Evolutionary conservation across 345 rosid species (phyloP).

Genomic region (Eucalyptus sp.): DNA sequence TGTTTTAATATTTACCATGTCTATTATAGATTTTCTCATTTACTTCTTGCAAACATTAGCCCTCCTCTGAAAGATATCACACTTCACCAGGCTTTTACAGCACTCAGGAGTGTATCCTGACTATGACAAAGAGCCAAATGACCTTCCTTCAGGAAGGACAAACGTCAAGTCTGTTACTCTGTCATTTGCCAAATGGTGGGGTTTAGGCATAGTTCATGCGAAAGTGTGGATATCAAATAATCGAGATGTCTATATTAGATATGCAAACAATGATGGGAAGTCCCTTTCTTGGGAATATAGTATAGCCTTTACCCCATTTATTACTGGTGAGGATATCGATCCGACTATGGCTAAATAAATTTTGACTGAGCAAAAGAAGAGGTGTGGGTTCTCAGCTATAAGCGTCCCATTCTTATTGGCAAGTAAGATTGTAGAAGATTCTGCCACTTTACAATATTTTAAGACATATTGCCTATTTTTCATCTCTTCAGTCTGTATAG

Average conservation of each 20-base stretch:
- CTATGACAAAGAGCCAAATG: conserved; percentile 49
- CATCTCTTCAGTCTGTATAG: neutral
- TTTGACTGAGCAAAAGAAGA: neutral
- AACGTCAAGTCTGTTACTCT: conserved; percentile 59
- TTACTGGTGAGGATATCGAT: too few relatives aligned
- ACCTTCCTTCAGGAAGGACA: conserved; percentile 56
- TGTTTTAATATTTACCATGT: neutral
- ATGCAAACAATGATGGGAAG: conserved; percentile 59
- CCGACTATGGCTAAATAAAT: too few relatives aligned
- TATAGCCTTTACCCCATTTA: too few relatives aligned
- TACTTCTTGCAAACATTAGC: neutral
- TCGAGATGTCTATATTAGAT: conserved; percentile 67
- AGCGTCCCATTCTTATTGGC: accelerated
- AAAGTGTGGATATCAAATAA: conserved; percentile 82
- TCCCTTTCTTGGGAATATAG: too few relatives aligned
- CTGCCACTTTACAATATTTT: neutral
- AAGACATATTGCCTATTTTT: neutral
- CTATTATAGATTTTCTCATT: neutral
- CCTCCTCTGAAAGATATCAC: neutral
- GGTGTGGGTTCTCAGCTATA: neutral
- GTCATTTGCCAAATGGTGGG: conserved; percentile 62
- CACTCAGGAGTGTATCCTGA: conserved; percentile 73
- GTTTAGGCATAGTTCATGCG: conserved; percentile 77
- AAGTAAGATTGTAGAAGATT: neutral
- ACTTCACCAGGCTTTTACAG: conserved; percentile 48